These are phyloP conservation scores for Colletotrichum destructivum DNA, from an alignment of 2,329 filamentous ascomycete genomes.

Conservation along the genomic window DNA sequence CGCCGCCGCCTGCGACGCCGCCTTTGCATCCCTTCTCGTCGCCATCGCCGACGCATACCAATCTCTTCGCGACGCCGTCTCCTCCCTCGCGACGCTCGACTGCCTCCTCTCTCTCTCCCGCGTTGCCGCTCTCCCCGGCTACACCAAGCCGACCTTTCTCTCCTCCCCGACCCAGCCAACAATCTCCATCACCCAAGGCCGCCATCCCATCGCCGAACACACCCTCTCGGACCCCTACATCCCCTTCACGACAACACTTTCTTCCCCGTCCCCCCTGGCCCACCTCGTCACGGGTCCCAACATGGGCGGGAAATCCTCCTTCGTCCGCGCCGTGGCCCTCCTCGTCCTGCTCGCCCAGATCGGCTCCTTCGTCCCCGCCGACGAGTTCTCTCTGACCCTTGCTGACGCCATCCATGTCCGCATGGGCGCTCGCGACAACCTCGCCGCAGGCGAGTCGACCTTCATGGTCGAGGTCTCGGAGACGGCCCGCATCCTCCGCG, in stretches of 20 bases:
- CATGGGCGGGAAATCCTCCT: constrained; percentile 99
- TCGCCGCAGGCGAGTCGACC: constrained; percentile 93
- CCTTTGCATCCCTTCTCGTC: constrained; percentile 80
- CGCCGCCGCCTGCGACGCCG: constrained; percentile 89
- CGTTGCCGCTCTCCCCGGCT: constrained; percentile 89
- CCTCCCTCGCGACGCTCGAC: constrained; percentile 88
- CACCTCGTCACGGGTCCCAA: constrained; percentile 96
- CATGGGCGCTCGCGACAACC: constrained; percentile 96
- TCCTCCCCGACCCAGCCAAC: constrained; percentile 74
- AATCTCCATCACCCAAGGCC: constrained; percentile 80
- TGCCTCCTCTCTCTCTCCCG: constrained; percentile 89
- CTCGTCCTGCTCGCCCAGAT: constrained; percentile 96
- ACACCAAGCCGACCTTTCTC: constrained; percentile 81
- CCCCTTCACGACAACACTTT: constrained; percentile 85
- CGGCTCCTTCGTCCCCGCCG: constrained; percentile 92
- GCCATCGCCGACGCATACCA: constrained; percentile 87
- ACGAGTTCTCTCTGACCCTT: constrained; percentile 81
- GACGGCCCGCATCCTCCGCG: constrained; percentile 90
- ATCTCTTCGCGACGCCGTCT: constrained; percentile 88
- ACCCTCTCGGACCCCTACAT: constrained; percentile 89
- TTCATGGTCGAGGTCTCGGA: constrained; percentile 99
- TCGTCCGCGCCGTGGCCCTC: constrained; percentile 92
- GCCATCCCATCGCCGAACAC: constrained; percentile 97
- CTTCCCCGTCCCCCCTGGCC: constrained; percentile 76
- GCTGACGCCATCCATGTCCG: constrained; percentile 94